These are phyloP conservation scores for Cubamyces lactineus DNA, from an alignment of 768 basidiomycete species.

Conservation along the genomic window DNA sequence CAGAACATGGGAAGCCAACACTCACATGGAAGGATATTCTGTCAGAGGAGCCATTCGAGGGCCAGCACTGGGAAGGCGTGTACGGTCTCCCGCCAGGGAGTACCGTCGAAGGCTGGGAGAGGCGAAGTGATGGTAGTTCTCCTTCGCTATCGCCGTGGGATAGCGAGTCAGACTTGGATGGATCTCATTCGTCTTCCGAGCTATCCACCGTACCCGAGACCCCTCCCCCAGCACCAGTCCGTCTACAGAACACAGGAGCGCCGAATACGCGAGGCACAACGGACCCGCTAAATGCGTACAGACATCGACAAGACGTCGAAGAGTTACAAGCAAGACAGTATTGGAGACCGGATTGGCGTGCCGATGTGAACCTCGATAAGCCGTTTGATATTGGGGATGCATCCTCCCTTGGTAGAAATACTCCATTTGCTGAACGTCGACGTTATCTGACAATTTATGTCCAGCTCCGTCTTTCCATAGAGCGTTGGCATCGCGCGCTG, in stretches of 20 bases:
- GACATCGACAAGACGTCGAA: slow-evolving; percentile 62
- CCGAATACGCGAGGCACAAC: background rate
- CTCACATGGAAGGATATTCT: slow-evolving; percentile 83
- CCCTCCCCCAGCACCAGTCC: background rate
- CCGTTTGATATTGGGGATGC: slow-evolving; percentile 69
- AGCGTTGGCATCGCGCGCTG: slow-evolving; percentile 41
- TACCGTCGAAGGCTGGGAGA: slow-evolving; percentile 47
- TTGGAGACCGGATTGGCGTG: slow-evolving; percentile 71
- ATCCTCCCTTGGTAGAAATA: slow-evolving; percentile 64
- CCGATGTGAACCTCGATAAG: slow-evolving; percentile 44
- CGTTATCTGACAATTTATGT: background rate
- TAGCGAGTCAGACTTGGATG: slow-evolving; percentile 21
- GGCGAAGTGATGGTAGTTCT: slow-evolving; percentile 57
- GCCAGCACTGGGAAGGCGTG: slow-evolving; percentile 84
- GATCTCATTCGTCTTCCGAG: slow-evolving; percentile 27
- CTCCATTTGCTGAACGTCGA: background rate
- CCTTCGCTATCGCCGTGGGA: slow-evolving; percentile 65
- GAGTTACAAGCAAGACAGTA: slow-evolving; percentile 66
- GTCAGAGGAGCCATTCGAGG: slow-evolving; percentile 82
- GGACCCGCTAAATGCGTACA: slow-evolving; percentile 35
- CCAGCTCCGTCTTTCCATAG: slow-evolving; percentile 51
- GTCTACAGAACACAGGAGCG: background rate
- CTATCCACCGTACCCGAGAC: slow-evolving; percentile 19
- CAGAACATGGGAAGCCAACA: slow-evolving; percentile 39
- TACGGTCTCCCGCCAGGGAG: slow-evolving; percentile 56